A percentile compares a stretch with the other conserved stretches of the same genome.
Conservation (phyloP, 2,329 filamentous ascomycete genomes). For the Hypoxylon sp. region DNA sequence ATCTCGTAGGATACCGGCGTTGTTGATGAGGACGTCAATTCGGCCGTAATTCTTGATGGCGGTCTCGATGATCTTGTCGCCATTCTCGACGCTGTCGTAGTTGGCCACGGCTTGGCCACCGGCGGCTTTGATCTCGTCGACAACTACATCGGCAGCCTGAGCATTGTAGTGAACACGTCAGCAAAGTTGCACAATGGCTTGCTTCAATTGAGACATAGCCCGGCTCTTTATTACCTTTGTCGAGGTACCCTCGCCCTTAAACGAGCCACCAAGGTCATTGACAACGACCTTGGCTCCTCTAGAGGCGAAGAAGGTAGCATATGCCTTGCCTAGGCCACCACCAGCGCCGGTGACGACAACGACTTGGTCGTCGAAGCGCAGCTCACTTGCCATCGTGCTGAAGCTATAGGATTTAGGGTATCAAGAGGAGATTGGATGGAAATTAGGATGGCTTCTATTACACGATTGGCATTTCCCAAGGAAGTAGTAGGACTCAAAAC, state of each 20-base stretch:
- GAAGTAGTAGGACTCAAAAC: conserved; percentile 9
- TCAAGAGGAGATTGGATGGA: conserved; percentile 14
- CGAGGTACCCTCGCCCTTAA: conserved; percentile 91
- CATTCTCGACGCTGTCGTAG: conserved; percentile 94
- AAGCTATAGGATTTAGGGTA: conserved; percentile 29
- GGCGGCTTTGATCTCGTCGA: conserved; percentile 84
- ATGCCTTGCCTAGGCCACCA: conserved; percentile 84
- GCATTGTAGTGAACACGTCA: conserved; percentile 41
- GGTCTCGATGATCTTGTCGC: conserved; percentile 93
- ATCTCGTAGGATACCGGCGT: conserved; percentile 94
- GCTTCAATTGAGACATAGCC: background rate
- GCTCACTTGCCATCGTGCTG: conserved; percentile 50
- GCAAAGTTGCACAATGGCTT: conserved; percentile 14
- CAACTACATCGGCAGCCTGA: conserved; percentile 84
- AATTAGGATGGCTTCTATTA: conserved; percentile 18
- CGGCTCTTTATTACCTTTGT: conserved; percentile 73
- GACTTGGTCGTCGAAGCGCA: conserved; percentile 88
- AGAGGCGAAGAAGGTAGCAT: conserved; percentile 89
- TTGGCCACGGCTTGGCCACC: conserved; percentile 98
- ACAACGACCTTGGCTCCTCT: conserved; percentile 95
- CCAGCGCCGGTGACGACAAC: conserved; percentile 90
- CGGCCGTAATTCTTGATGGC: conserved; percentile 85
- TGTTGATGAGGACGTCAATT: conserved; percentile 96
- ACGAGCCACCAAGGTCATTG: conserved; percentile 93
- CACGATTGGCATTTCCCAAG: conserved; percentile 29